Evolutionary conservation across 345 rosid species (phyloP).

Genomic region (Eutrema yunnanense): DNA sequence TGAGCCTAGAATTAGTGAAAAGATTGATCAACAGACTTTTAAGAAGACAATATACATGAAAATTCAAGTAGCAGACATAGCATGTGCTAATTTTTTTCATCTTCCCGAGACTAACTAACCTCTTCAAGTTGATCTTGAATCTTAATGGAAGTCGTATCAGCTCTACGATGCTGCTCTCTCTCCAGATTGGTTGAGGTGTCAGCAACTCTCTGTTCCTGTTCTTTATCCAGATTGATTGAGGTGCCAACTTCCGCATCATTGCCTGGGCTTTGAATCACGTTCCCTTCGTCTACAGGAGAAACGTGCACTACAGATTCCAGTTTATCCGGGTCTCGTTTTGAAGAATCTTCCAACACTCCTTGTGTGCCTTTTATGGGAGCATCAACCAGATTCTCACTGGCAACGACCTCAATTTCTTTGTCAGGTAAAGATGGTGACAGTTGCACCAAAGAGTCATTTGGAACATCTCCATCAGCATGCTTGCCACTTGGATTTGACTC

Average conservation of each 20-base stretch:
- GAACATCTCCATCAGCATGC: constrained; percentile 40
- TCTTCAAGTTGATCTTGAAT: constrained; percentile 90
- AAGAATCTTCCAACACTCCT: constrained; percentile 37
- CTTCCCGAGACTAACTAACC: constrained; percentile 37
- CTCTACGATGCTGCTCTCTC: constrained; percentile 37
- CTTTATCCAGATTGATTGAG: constrained; percentile 39
- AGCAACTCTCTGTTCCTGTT: constrained; percentile 28
- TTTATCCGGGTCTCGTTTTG: constrained; percentile 40
- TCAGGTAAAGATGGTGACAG: constrained; percentile 37
- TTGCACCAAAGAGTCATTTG: constrained; percentile 34
- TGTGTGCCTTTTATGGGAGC: constrained; percentile 20
- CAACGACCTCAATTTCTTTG: constrained; percentile 43
- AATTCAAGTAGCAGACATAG: neutral
- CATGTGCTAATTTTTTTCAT: constrained; percentile 6
- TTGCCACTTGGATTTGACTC: constrained; percentile 37
- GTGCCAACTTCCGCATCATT: constrained; percentile 38
- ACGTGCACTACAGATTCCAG: constrained; percentile 34
- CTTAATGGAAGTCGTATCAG: constrained; percentile 39
- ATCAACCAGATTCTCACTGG: constrained; percentile 36
- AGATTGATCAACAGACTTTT: constrained; percentile 13
- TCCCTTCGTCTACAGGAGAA: constrained; percentile 35
- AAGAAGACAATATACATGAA: neutral
- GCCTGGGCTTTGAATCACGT: constrained; percentile 33
- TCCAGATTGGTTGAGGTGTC: constrained; percentile 35
- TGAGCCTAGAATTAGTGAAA: constrained; percentile 70